phyloP scores from a whole-genome alignment of 768 basidiomycete genomes.

The Sarcodon aspratus region DNA sequence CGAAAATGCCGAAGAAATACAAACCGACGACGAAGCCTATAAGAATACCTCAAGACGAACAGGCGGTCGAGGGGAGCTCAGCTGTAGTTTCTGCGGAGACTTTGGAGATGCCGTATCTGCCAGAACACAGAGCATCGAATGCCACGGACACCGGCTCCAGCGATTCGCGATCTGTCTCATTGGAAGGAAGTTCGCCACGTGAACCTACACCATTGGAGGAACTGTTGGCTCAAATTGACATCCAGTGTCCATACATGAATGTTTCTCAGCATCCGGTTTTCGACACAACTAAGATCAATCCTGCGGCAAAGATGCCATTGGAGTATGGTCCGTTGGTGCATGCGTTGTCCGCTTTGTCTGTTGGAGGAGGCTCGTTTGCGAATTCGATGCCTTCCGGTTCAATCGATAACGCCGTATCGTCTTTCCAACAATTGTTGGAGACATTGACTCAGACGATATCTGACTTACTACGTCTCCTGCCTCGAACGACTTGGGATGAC shows the following conservation, averaged over 20 bases:
- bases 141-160: conserved; percentile 36
- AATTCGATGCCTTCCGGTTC: conserved; percentile 77
- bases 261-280: conserved; percentile 67
- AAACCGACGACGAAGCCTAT: conserved; percentile 52
- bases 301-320: conserved; percentile 69
- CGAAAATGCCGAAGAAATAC: conserved; percentile 78
- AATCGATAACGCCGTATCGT: conserved; percentile 85
- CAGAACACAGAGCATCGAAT: conserved; percentile 19
- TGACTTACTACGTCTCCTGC: conserved; percentile 72
- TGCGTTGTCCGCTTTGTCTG: conserved; percentile 76
- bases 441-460: conserved; percentile 87
- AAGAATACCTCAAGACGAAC: conserved; percentile 51
- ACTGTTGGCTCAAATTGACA: conserved; percentile 56
- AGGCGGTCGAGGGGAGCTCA: conserved; percentile 29
- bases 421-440: conserved; percentile 82
- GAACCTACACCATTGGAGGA: conserved; percentile 44
- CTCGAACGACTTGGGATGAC: conserved; percentile 84
- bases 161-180: conserved; percentile 50
- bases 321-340: conserved; percentile 82
- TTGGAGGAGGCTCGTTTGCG: conserved; percentile 76
- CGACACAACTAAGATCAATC: conserved; percentile 56
- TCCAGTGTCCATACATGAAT: conserved; percentile 50
- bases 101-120: conserved; percentile 34
- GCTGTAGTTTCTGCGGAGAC: conserved; percentile 31
- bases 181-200: conserved; percentile 35